Percentiles rank a stretch among this genome's conserved stretches.
These are phyloP conservation scores for Suillus variegatus DNA, from an alignment of 768 basidiomycete species.

Conservation along the genomic window DNA sequence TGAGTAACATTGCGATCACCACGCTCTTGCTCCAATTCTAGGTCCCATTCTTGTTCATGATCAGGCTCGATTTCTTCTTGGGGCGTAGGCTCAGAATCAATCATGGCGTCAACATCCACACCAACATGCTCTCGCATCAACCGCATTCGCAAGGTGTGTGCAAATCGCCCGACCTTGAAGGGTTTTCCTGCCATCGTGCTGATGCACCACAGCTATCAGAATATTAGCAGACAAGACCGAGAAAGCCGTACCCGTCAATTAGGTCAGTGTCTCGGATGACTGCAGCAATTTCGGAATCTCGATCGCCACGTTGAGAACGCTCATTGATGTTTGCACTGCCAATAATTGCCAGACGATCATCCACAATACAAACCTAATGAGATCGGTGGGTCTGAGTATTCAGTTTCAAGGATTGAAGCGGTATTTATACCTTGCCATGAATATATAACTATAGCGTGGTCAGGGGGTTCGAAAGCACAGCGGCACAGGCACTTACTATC, in stretches of 20 bases:
- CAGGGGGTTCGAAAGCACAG: conserved; percentile 8
- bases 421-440: conserved; percentile 65
- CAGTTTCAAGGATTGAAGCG: background rate
- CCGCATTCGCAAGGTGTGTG: conserved; percentile 89
- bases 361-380: conserved; percentile 68
- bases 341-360: conserved; percentile 92
- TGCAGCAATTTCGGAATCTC: conserved; percentile 93
- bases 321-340: conserved; percentile 99
- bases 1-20: conserved; percentile 44
- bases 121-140: conserved; percentile 98
- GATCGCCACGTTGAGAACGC: conserved; percentile 91
- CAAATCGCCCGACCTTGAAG: conserved; percentile 95
- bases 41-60: conserved; percentile 71
- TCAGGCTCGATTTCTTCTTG: conserved; percentile 50
- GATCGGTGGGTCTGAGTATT: background rate
- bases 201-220: conserved; percentile 9
- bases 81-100: conserved; percentile 70
- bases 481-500: conserved; percentile 50
- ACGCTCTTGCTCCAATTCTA: conserved; percentile 63
- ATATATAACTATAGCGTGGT: conserved; percentile 69
- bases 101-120: conserved; percentile 87
- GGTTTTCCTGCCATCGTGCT: conserved; percentile 94
- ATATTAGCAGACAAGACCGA: background rate
- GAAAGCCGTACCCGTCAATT: conserved; percentile 72
- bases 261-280: conserved; percentile 96